phyloP scores from a whole-genome alignment of 371 early-diverging fungal species.

The Quaeritorhiza haematococci region DNA sequence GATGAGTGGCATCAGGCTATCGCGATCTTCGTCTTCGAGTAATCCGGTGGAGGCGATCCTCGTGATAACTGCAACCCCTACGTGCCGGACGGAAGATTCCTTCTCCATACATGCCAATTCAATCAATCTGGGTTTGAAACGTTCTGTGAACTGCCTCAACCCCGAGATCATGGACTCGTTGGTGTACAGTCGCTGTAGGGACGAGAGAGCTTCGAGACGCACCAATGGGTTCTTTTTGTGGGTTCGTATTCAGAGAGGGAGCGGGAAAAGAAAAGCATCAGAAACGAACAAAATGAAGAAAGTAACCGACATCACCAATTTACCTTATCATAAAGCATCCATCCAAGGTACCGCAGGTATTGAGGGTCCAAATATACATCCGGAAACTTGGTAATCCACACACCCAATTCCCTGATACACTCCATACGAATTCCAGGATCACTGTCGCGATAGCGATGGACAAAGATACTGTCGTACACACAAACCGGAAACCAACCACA shows the following conservation, averaged over 20 bases:
- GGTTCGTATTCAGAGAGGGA: not conserved
- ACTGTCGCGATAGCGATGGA: conserved; percentile 84
- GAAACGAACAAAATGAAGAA: not conserved
- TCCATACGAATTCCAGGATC: conserved; percentile 80
- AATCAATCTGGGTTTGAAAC: conserved; percentile 69
- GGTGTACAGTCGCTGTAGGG: conserved; percentile 49
- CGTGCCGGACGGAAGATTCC: conserved; percentile 59
- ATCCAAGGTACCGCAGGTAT: conserved; percentile 79
- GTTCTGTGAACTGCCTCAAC: conserved; percentile 63
- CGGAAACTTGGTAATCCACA: conserved; percentile 69
- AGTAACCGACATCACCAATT: not conserved
- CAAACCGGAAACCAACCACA: not conserved
- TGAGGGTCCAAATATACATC: conserved; percentile 62
- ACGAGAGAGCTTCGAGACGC: conserved; percentile 58
- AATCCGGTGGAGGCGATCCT: conserved; percentile 14
- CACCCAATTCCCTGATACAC: conserved; percentile 70
- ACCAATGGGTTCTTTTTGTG: conserved; percentile 41
- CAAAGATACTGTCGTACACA: conserved; percentile 59
- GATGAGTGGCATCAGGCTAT: conserved; percentile 24
- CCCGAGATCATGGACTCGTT: conserved; percentile 38
- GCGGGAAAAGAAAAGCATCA: not conserved
- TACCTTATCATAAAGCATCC: conserved; percentile 79
- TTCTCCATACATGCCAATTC: conserved; percentile 80
- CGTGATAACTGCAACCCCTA: conserved; percentile 52
- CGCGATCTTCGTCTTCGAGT: conserved; percentile 33